A percentile compares a stretch with the other conserved stretches of the same genome.
phyloP scores from a whole-genome alignment of 306 rosid genomes.

The Luffa acutangula region DNA sequence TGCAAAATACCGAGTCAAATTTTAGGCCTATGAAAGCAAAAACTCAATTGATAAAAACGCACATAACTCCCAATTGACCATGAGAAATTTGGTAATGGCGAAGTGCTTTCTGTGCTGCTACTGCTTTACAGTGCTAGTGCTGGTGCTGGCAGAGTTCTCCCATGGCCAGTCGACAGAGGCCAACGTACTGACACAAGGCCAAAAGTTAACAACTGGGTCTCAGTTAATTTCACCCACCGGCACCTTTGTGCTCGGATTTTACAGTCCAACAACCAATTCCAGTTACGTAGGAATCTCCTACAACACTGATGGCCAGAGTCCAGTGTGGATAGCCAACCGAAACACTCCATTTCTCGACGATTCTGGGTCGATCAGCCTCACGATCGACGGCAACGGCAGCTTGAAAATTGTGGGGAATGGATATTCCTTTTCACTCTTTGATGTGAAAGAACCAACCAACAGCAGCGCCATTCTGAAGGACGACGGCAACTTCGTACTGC shows the following conservation, averaged over 20 bases:
- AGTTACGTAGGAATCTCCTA: not conserved
- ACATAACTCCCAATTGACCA: too few species aligned
- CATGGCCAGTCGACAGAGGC: not conserved
- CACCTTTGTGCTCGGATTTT: not conserved
- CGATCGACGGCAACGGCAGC: constrained; percentile 19
- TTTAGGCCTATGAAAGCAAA: too few species aligned
- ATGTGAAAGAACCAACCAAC: not conserved
- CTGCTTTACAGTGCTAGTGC: not conserved
- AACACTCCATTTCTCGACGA: constrained; percentile 8
- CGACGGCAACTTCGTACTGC: constrained; percentile 8
- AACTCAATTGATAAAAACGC: too few species aligned
- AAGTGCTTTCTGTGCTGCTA: not conserved
- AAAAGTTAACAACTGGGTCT: not conserved
- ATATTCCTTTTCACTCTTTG: not conserved
- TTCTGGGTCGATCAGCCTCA: not conserved
- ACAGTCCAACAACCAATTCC: not conserved
- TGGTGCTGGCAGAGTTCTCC: not conserved
- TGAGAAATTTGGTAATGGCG: too few species aligned
- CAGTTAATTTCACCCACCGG: not conserved
- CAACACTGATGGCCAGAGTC: too few species aligned
- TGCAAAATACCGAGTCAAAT: too few species aligned
- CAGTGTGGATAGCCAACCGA: not conserved
- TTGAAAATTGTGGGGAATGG: constrained; percentile 7
- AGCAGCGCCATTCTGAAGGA: not conserved
- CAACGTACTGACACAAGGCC: not conserved